phyloP scores from a whole-genome alignment of 2,329 filamentous ascomycete genomes.

The Cryphonectria parasitica region DNA sequence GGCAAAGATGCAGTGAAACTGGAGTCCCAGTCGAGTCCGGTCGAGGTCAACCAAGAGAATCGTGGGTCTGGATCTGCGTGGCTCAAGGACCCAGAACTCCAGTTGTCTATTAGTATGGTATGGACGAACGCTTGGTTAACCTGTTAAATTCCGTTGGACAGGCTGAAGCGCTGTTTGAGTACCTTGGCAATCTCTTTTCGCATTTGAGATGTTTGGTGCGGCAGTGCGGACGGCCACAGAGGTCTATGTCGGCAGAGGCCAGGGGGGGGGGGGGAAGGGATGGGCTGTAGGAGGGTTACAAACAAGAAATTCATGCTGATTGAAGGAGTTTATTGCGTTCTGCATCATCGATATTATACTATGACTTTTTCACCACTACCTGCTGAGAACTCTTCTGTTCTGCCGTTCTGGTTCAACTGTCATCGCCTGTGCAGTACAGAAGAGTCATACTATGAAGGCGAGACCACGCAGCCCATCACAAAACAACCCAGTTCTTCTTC shows the following conservation, averaged over 20 bases:
- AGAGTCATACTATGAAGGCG: no score
- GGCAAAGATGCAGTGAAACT: not conserved
- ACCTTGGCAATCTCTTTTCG: not conserved
- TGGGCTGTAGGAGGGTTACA: not conserved
- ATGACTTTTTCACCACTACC: no score
- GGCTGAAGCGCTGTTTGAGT: no score
- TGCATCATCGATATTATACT: no score
- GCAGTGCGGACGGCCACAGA: not conserved
- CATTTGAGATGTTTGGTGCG: not conserved
- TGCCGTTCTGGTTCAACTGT: no score
- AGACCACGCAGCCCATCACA: no score
- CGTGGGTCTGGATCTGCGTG: not conserved
- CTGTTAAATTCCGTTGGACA: no score
- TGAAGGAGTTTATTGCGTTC: not conserved
- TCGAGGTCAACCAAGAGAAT: not conserved
- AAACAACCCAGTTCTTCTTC: no score
- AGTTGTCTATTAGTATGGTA: not conserved
- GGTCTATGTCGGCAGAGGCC: not conserved
- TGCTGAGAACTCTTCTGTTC: no score
- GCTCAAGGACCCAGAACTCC: not conserved
- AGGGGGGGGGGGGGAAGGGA: not conserved
- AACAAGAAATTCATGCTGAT: not conserved
- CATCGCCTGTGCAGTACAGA: no score
- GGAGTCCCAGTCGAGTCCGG: not conserved
- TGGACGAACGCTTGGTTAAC: not conserved